Conservation (phyloP, 2,329 filamentous ascomycete genomes). For the Paecilomyces sp. region DNA sequence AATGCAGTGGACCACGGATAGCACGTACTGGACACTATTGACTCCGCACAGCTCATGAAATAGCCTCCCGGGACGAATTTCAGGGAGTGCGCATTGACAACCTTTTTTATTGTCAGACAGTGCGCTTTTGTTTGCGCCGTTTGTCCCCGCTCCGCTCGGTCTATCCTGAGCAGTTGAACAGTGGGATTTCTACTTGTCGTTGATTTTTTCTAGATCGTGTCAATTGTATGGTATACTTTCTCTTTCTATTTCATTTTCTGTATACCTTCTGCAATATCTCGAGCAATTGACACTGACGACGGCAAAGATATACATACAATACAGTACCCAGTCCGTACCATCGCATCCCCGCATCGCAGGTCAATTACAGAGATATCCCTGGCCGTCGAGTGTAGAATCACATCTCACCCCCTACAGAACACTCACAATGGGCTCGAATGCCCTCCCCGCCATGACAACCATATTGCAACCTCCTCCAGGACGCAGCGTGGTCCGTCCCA, state of each 20-base stretch:
- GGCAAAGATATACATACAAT: no score
- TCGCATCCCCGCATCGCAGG: no score
- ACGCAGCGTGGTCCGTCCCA: slow-evolving; percentile 16
- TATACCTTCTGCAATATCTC: background rate
- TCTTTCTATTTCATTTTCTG: background rate
- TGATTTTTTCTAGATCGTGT: background rate
- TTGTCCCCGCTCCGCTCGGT: background rate
- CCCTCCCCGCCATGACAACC: slow-evolving; percentile 5
- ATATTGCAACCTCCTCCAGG: slow-evolving; percentile 19
- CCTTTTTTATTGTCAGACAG: no score
- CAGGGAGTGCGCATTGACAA: no score
- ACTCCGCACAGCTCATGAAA: no score
- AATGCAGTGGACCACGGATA: no score
- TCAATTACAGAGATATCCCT: no score
- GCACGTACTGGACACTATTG: no score
- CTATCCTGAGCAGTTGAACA: background rate
- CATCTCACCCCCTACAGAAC: background rate
- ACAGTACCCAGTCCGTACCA: no score
- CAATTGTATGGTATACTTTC: background rate
- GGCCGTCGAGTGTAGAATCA: no score
- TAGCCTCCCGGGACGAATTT: no score
- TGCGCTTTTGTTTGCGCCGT: background rate
- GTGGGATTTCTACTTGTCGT: background rate
- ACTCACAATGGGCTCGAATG: background rate
- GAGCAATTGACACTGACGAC: no score